These are phyloP conservation scores for Coelastrella sp. DNA, from an alignment of 139 green algal genomes.

Conservation along the genomic window DNA sequence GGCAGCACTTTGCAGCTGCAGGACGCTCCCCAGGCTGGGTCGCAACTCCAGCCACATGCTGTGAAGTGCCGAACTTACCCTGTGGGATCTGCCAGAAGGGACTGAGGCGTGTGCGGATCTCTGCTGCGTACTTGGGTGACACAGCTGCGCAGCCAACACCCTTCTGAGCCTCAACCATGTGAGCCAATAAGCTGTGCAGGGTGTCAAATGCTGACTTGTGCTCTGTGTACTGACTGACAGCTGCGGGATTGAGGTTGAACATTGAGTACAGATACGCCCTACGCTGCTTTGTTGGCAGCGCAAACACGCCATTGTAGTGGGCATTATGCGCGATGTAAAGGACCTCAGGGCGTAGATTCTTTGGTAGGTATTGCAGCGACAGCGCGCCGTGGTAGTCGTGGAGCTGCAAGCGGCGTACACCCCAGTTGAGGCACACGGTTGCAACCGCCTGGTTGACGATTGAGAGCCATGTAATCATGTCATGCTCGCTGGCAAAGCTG, in stretches of 20 bases:
- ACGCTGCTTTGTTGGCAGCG: constrained; percentile 49
- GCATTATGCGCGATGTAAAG: constrained; percentile 61
- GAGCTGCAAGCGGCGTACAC: constrained; percentile 52
- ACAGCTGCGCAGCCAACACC: constrained; percentile 60
- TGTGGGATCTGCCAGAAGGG: constrained; percentile 54
- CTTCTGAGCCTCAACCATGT: constrained; percentile 48
- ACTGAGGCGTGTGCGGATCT: constrained; percentile 51
- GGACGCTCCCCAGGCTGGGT: too few species aligned
- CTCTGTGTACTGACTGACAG: constrained; percentile 50
- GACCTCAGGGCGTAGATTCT: background rate
- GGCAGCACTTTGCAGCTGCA: too few species aligned
- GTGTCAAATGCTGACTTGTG: constrained; percentile 60
- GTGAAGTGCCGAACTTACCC: background rate
- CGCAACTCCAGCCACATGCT: too few species aligned
- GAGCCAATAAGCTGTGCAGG: constrained; percentile 49
- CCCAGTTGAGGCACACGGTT: constrained; percentile 35
- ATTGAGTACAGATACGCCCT: constrained; percentile 53
- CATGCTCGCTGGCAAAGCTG: constrained; percentile 53
- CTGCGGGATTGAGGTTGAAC: constrained; percentile 47
- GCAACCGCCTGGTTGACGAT: constrained; percentile 56
- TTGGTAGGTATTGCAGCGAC: constrained; percentile 54
- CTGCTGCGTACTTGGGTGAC: constrained; percentile 55
- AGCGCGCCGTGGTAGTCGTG: constrained; percentile 65
- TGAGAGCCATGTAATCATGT: constrained; percentile 60
- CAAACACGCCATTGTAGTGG: constrained; percentile 59